phyloP scores from a whole-genome alignment of 257 asterid genomes.

The Leonotis leonurus region DNA sequence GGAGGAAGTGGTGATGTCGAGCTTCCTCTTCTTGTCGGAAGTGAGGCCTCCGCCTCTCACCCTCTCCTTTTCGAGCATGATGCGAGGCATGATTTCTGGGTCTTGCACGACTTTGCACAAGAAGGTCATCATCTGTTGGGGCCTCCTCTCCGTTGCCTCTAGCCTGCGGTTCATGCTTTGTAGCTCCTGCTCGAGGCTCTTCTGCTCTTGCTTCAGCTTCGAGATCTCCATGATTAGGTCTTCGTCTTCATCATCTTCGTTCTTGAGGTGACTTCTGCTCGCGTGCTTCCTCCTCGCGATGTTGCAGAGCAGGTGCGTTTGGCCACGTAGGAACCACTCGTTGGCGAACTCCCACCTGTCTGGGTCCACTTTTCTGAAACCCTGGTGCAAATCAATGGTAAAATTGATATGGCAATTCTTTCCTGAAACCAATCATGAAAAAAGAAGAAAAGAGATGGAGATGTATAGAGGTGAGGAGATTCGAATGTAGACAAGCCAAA shows the following conservation, averaged over 20 bases:
- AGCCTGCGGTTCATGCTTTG: slow-evolving; percentile 64
- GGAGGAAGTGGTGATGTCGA: slow-evolving; percentile 26
- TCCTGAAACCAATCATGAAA: neutral
- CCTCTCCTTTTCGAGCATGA: slow-evolving; percentile 51
- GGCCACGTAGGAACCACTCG: slow-evolving; percentile 85
- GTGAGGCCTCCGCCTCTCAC: slow-evolving; percentile 10
- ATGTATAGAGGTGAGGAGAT: neutral
- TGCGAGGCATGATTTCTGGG: slow-evolving; percentile 55
- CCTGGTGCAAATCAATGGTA: slow-evolving; percentile 34
- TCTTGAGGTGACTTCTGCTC: slow-evolving; percentile 4
- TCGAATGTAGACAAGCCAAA: no score
- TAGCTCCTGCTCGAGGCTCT: slow-evolving; percentile 47
- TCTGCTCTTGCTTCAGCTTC: slow-evolving; percentile 59
- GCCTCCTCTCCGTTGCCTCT: slow-evolving; percentile 83
- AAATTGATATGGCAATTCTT: neutral
- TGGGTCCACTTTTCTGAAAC: slow-evolving; percentile 79
- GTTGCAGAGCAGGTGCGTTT: slow-evolving; percentile 57
- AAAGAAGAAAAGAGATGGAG: neutral
- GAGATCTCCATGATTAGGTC: slow-evolving; percentile 24
- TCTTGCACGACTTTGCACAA: slow-evolving; percentile 61
- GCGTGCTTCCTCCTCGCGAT: slow-evolving; percentile 46
- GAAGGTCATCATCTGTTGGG: slow-evolving; percentile 83
- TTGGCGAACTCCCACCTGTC: slow-evolving; percentile 88
- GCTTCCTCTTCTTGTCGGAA: slow-evolving; percentile 37
- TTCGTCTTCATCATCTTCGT: slow-evolving; percentile 24